These are phyloP conservation scores for Cicer cuneatum DNA, from an alignment of 306 rosid genomes.

Conservation along the genomic window DNA sequence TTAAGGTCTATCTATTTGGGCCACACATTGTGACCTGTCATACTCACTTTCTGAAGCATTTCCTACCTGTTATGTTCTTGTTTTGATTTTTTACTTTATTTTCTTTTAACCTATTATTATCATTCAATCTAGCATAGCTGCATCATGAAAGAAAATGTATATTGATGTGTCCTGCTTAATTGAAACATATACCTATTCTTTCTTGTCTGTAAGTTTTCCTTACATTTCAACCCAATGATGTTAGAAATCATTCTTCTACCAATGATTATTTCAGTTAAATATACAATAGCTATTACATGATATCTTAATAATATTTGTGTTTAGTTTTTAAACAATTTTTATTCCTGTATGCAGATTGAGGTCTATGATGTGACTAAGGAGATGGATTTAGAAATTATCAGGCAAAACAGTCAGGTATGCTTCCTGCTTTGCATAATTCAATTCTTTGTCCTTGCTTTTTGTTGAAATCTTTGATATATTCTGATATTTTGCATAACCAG, in stretches of 20 bases:
- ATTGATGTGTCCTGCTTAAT: not conserved
- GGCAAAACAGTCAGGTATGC: conserved; percentile 95
- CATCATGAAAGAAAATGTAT: conserved; percentile 4
- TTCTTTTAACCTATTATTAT: not conserved
- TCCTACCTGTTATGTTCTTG: conserved; percentile 26
- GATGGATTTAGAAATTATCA: conserved; percentile 99
- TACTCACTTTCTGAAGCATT: conserved; percentile 10
- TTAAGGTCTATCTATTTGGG: conserved; percentile 31
- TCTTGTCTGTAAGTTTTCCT: not conserved
- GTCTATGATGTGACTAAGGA: conserved; percentile 98
- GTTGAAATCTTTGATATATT: not conserved
- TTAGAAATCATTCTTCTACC: conserved; percentile 5
- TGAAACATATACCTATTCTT: not conserved
- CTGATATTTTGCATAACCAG: conserved; percentile 50
- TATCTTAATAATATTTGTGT: conserved; percentile 19
- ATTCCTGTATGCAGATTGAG: conserved; percentile 70
- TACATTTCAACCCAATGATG: not conserved
- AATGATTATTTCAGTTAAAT: conserved; percentile 6
- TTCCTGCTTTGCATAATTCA: conserved; percentile 33
- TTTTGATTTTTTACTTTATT: conserved; percentile 12
- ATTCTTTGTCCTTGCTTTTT: conserved; percentile 23
- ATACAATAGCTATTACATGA: not conserved
- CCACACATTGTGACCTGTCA: conserved; percentile 4
- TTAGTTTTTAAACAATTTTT: conserved; percentile 36
- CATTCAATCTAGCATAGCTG: conserved; percentile 1